Base-by-base conservation (phyloP, 306 rosid genomes). In the Urtica urens region DNA sequence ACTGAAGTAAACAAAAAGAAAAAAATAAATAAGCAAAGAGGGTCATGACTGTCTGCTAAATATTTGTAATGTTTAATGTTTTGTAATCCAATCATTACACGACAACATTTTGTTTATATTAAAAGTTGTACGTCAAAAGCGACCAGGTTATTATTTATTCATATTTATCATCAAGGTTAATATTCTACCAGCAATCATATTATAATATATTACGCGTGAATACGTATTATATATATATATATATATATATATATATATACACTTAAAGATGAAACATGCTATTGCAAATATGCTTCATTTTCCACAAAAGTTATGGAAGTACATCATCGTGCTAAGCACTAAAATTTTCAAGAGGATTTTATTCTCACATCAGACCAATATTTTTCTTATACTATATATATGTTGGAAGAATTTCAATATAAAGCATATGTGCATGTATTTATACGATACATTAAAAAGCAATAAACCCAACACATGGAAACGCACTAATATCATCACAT, bases 271-370 rank as follows among this genome's bases (percentile, higher is more conserved):
- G 33, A 46, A 46, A 26, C 34, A 46, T 26, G 22, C 52, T 43
- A 21, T 8, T 14, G 13, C 13, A 16, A 10, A 7, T 35, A 21
- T 6, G 6, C 17, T 15, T 44, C 57, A 57, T 19, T 34, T 34
- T 41, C 35, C 39, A 42, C 14, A 22, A 26, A 57, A 22, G 49
- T 33, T 62, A 59, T 17, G 26, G n/a, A 11, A 3, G 22, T 10
- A 31, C 30, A 63, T 47, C 50, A 60, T 69, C 69, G 69, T 72
- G 76, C 64, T 18, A 49, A 72, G 71, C 74, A 72, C 71, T 50
- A 50, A 50, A 58, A 50, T 34, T 31, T 51, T 48, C 38, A 29
- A 63, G 23, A 16, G 55, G 54, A 54, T 2, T n/a, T n/a, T n/a
- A n/a, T n/a, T 42, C 14, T 45, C 25, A n/a, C n/a, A 19, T 41